These are phyloP conservation scores for Agrocybe chaxingu DNA, from an alignment of 768 basidiomycete species.

Conservation along the genomic window DNA sequence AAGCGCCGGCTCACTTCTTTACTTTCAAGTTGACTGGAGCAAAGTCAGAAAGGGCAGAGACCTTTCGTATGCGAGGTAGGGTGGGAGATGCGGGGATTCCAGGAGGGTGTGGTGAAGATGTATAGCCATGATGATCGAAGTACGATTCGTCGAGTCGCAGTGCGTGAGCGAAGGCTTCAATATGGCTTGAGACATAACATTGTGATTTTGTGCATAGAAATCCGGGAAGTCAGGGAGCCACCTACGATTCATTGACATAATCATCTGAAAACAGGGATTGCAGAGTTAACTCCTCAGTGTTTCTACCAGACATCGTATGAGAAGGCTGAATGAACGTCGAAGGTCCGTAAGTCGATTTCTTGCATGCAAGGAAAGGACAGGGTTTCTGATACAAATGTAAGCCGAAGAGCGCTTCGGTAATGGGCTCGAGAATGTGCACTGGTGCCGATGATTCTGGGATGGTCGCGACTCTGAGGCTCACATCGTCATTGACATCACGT, in stretches of 20 bases:
- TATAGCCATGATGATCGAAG: conserved; percentile 28
- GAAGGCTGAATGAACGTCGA: neutral
- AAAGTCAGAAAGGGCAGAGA: conserved; percentile 83
- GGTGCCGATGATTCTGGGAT: too few species aligned
- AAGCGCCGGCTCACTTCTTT: conserved; percentile 50
- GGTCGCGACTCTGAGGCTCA: too few species aligned
- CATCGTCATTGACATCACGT: too few species aligned
- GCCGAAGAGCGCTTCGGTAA: too few species aligned
- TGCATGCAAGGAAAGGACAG: too few species aligned
- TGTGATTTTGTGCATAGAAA: conserved; percentile 6
- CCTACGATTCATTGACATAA: conserved; percentile 74
- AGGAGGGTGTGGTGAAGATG: conserved; percentile 35
- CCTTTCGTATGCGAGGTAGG: conserved; percentile 62
- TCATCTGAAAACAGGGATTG: conserved; percentile 41
- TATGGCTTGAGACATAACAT: conserved; percentile 32
- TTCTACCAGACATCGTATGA: conserved; percentile 7
- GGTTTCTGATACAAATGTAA: too few species aligned
- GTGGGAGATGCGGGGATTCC: conserved; percentile 29
- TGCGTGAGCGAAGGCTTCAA: conserved; percentile 77
- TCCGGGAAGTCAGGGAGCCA: neutral
- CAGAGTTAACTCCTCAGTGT: conserved; percentile 18
- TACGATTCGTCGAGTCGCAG: conserved; percentile 57
- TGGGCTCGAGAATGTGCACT: too few species aligned
- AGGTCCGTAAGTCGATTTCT: too few species aligned
- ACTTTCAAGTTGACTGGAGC: conserved; percentile 88